Percentiles rank a stretch among this genome's conserved stretches.
phyloP scores from a whole-genome alignment of 2,329 filamentous ascomycete genomes.

The Balansia obtecta region DNA sequence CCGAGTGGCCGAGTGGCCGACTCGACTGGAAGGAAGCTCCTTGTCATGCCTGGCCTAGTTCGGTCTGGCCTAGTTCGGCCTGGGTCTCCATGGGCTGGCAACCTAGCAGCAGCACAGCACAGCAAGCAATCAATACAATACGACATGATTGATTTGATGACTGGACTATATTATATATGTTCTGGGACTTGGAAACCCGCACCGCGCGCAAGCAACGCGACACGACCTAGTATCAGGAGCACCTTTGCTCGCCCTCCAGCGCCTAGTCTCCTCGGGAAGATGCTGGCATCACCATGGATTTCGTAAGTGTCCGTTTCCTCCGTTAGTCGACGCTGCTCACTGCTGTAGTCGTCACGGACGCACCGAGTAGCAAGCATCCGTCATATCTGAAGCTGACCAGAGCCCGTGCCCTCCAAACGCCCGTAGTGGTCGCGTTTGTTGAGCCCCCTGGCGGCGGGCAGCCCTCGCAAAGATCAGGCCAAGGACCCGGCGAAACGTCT shows the following conservation, averaged over 20 bases:
- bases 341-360: not conserved
- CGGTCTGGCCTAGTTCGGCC: no score
- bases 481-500: constrained; percentile 52
- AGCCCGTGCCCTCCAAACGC: not conserved
- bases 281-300: constrained; percentile 40
- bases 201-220: not conserved
- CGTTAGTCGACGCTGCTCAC: no score
- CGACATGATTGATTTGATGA: no score
- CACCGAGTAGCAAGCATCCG: not conserved
- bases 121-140: no score
- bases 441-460: constrained; percentile 45
- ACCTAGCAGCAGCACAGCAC: no score
- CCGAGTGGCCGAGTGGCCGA: no score
- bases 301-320: constrained; percentile 31
- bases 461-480: constrained; percentile 44
- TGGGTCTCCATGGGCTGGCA: no score
- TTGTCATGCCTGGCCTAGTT: no score
- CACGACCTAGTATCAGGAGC: not conserved
- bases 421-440: constrained; percentile 55
- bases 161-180: no score
- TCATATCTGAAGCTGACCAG: constrained; percentile 1
- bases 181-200: not conserved
- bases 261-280: constrained; percentile 27
- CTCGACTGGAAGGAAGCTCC: no score
- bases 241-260: not conserved